Conservation (phyloP, 257 asterid genomes). For the Lycium barbarum region DNA sequence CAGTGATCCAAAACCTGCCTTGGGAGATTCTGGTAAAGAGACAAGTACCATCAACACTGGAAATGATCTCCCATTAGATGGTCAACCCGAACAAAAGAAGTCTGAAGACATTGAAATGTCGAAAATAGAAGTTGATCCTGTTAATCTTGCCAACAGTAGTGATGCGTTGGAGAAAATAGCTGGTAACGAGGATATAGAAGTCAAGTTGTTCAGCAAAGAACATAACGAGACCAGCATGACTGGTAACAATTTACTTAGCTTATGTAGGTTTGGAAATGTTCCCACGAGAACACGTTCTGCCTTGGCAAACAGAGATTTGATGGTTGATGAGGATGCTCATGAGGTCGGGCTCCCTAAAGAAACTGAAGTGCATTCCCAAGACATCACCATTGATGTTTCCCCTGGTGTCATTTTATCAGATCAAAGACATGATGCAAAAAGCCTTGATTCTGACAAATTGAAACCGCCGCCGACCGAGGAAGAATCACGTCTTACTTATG, state of each 20-base stretch:
- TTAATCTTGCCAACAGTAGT: conserved; percentile 40
- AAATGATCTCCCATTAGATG: conserved; percentile 44
- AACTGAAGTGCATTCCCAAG: conserved; percentile 46
- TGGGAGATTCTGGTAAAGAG: conserved; percentile 48
- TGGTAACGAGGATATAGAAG: conserved; percentile 42
- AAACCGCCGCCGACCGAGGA: conserved; percentile 42
- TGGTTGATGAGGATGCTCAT: conserved; percentile 43
- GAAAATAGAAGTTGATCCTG: conserved; percentile 44
- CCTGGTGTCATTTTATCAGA: conserved; percentile 48
- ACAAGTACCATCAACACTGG: conserved; percentile 43
- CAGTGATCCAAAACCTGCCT: conserved; percentile 44
- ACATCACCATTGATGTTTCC: conserved; percentile 49
- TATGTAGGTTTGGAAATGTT: conserved; percentile 63
- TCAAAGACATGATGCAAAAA: conserved; percentile 43
- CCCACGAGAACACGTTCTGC: conserved; percentile 81
- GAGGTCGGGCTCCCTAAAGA: conserved; percentile 51
- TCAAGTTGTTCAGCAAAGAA: conserved; percentile 35
- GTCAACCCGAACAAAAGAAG: conserved; percentile 48
- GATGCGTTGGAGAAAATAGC: conserved; percentile 43
- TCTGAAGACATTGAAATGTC: conserved; percentile 41
- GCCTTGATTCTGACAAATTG: conserved; percentile 41
- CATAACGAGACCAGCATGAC: conserved; percentile 46
- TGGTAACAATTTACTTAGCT: conserved; percentile 57
- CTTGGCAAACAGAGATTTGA: conserved; percentile 52
- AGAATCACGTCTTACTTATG: conserved; percentile 39